Evolutionary conservation across 768 basidiomycete genomes (phyloP).

Genomic region (Lactarius vividus): DNA sequence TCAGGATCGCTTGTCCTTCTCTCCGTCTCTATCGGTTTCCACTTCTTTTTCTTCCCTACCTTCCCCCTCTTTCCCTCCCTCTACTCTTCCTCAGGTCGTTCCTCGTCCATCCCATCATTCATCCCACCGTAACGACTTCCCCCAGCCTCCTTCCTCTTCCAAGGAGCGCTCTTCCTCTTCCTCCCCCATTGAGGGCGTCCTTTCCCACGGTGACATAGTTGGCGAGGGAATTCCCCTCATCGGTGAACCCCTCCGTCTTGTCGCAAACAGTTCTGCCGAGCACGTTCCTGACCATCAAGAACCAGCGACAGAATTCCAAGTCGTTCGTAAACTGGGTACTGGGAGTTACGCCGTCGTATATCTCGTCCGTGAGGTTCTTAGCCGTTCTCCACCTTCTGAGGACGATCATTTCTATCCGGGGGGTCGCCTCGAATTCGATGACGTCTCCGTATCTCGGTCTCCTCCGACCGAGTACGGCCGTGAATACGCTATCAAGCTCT

Average conservation of each 20-base stretch:
- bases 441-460: conserved; percentile 31
- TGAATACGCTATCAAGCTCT: conserved; percentile 93
- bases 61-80: conserved; percentile 35
- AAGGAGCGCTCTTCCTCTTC: conserved; percentile 21
- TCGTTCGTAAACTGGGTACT: conserved; percentile 80
- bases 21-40: conserved; percentile 31
- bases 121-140: conserved; percentile 28
- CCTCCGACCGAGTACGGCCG: conserved; percentile 57
- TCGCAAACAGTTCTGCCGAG: conserved; percentile 44
- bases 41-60: conserved; percentile 36
- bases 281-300: conserved; percentile 40
- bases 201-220: conserved; percentile 27
- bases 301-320: conserved; percentile 72
- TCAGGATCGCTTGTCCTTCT: conserved; percentile 37
- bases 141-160: conserved; percentile 8
- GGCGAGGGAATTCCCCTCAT: conserved; percentile 33
- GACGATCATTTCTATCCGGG: conserved; percentile 52
- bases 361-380: conserved; percentile 72
- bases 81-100: conserved; percentile 30
- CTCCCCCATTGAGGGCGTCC: conserved; percentile 25
- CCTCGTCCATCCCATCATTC: conserved; percentile 30
- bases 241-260: conserved; percentile 61
- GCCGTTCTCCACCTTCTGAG: conserved; percentile 38
- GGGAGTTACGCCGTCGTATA: conserved; percentile 95
- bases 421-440: conserved; percentile 36